Evolutionary conservation across 306 rosid genomes (phyloP), one percentile per base, ranked within the genome.

Genomic region (Lathyrus tuberosus): DNA sequence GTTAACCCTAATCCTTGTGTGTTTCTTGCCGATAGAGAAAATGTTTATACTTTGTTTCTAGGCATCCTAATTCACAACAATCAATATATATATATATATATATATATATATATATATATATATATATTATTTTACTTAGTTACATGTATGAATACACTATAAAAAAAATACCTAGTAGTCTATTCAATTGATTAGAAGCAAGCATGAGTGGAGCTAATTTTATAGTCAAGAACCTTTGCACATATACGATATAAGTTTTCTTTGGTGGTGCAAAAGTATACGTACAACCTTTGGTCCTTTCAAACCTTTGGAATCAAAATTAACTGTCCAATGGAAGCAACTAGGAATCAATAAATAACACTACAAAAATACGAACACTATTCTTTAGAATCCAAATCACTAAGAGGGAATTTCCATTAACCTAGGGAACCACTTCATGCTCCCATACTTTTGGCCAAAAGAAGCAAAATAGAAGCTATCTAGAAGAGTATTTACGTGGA

Each of bases 181-280:
- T 42, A 63, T 20, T 63, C 69, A 20, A 41, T 41, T 49, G 59
- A 28, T 57, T 28, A 49, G 30, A 6, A 52, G 8, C 2, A 6
- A 24, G 47, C 62, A 42, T 4, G 35, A 26, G 43, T 40, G 74
- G 60, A 51, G 72, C 13, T 43, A 48, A 56, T 67, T 35, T 35
- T 70, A 58, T 66, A 51, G 79, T 73, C 79, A 78, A 81, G 82
- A 81, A 81, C 76, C 48, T 63, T 30, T 42, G 82, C 64, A 77
- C 70, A 80, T 66, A 40, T 64, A 69, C 60, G 1, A 22, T 16
- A 31, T 11, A 37, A 57, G 35, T 20, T 49, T 52, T 67, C 67
- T 44, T 49, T 26, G 62, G 5, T 10, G 48, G 49, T 26, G 60
- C 44, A 56, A 15, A 40, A 38, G 61, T 43, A 35, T 35, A 76